phyloP scores from a whole-genome alignment of 108 stramenopile species.

The Cyclotella choctawhatcheeana region DNA sequence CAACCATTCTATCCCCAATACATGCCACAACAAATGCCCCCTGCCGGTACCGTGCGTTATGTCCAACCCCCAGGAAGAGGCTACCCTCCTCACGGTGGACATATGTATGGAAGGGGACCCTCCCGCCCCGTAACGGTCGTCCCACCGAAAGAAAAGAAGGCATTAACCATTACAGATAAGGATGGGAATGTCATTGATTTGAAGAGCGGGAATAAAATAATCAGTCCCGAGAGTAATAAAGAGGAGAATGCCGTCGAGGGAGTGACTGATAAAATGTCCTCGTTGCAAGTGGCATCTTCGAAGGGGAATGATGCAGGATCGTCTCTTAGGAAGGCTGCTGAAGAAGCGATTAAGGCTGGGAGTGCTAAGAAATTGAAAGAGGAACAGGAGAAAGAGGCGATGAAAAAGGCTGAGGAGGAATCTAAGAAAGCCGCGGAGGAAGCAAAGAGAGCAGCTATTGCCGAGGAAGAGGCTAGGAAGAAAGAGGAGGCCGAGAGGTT shows the following conservation, averaged over 20 bases:
- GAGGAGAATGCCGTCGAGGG: too few relatives aligned
- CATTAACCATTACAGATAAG: constrained; percentile 56
- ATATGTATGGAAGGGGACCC: neutral
- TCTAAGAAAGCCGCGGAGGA: constrained; percentile 21
- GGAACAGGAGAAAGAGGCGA: constrained; percentile 40
- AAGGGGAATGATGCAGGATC: constrained; percentile 59
- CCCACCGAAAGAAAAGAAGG: constrained; percentile 7
- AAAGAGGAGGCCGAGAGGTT: constrained; percentile 41
- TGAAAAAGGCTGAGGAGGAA: constrained; percentile 29
- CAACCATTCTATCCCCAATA: too few relatives aligned
- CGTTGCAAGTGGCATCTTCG: too few relatives aligned
- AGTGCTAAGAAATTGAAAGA: constrained; percentile 44
- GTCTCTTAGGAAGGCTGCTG: constrained; percentile 66
- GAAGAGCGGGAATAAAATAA: constrained; percentile 14
- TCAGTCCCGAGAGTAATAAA: too few relatives aligned
- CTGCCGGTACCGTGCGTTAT: neutral
- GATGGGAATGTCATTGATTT: constrained; percentile 72
- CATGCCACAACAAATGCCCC: too few relatives aligned
- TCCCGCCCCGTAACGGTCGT: neutral
- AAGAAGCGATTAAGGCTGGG: constrained; percentile 62
- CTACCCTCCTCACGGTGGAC: neutral
- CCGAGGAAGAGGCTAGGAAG: constrained; percentile 22
- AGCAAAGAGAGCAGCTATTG: constrained; percentile 39
- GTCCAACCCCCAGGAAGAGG: neutral
- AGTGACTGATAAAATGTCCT: too few relatives aligned